Base-by-base conservation (phyloP, 2,329 filamentous ascomycete species). In the Reticulascus tulasneorum region DNA sequence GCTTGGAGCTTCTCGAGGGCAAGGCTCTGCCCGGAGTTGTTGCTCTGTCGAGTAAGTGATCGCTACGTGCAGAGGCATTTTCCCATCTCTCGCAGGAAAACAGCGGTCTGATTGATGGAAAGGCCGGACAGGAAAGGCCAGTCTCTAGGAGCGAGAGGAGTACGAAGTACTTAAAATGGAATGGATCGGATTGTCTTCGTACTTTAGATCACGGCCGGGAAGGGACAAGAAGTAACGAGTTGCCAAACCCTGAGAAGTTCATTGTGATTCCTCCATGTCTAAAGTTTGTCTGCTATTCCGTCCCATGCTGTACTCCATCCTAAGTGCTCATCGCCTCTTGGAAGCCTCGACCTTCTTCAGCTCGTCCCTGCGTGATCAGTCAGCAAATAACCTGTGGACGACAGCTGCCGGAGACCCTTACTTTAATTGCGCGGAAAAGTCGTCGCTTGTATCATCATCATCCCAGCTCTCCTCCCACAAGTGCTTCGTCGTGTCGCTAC, bases 401-500 rank as follows among this genome's bases (percentile, higher is more conserved):
- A 35, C 21, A 37, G 31, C 13, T 23, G 21, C 21, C 26, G 23
- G 26, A n/a, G 17, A 19, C 35, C 72, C 84, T 49, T 64, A 95
- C 91, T 88, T 94, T 56, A 98, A 69, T 71, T 97, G 91, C 55
- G 86, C 79, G 10, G 89, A 93, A 62, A 98, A 98, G 56, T 98
- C 93, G 59, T 98, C 93, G 54, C 77, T 93, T 48, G 88, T 93
- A 66, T 97, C 93, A 60, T 97, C 91, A 56, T 98, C 93, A 58
- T 98, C 93, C 93, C 93, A 98, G 73, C 89, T 96, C 74, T 98
- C 93, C 66, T 98, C 93, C 93, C 93, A 98, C 36, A 98, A 72
- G 68, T 97, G 90, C 60, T 76, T 68, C 47, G 71, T 73, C 42
- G 82, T 78, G 55, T 82, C 82, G 51, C 70, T 79, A 43, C 73